Conservation (phyloP, 352 stramenopile species). For the Globisporangium irregulare region DNA sequence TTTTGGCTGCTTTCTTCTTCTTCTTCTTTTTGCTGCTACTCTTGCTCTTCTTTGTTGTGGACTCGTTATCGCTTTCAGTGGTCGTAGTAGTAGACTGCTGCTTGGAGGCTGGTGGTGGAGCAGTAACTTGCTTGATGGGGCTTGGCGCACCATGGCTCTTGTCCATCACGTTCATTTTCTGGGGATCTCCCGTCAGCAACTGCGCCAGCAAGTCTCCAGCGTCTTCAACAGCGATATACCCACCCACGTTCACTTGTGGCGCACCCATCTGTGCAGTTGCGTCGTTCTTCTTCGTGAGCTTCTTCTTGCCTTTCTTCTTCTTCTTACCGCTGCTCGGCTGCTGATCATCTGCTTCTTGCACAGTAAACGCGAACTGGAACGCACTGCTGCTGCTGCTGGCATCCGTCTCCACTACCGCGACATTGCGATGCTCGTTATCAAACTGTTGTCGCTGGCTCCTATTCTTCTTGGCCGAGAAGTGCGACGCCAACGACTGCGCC, state of each 20-base stretch:
- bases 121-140: not conserved
- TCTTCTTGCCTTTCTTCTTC: constrained; percentile 25
- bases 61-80: not conserved
- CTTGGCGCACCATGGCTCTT: not conserved
- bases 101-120: not conserved
- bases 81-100: not conserved
- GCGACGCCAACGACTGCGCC: constrained; percentile 12
- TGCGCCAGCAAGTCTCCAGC: constrained; percentile 1
- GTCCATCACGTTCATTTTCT: not conserved
- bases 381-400: not conserved
- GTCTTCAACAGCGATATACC: not conserved
- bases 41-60: constrained; percentile 21
- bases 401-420: not conserved
- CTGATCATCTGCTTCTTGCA: not conserved
- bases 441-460: not conserved
- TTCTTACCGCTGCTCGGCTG: constrained; percentile 1
- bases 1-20: constrained; percentile 3
- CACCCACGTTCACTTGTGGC: not conserved
- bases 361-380: constrained; percentile 19
- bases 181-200: not conserved
- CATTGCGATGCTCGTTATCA: not conserved
- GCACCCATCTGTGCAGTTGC: not conserved
- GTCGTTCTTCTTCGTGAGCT: constrained; percentile 7
- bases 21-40: constrained; percentile 16
- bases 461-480: constrained; percentile 20